These are phyloP conservation scores for Teunomyces atbi DNA, from an alignment of 805 yeast genomes.

Conservation along the genomic window DNA sequence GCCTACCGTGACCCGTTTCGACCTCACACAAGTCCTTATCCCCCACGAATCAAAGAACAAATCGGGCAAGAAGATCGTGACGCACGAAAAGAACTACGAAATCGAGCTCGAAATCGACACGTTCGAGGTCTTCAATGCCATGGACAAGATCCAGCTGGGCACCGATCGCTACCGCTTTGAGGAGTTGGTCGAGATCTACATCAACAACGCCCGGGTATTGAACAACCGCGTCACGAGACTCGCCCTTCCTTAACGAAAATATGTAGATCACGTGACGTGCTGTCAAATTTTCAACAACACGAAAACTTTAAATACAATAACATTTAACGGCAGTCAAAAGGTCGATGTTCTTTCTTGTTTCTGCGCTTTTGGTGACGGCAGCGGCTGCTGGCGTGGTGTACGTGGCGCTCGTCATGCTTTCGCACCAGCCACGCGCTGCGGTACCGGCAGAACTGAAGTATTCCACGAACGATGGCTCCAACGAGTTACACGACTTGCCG, in stretches of 20 bases:
- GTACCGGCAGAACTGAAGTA: slow-evolving; percentile 53
- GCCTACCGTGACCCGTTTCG: slow-evolving; percentile 72
- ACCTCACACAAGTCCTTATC: slow-evolving; percentile 58
- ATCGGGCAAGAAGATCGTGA: slow-evolving; percentile 34
- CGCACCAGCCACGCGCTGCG: slow-evolving; percentile 64
- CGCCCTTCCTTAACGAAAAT: slow-evolving; percentile 17
- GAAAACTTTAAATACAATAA: background rate
- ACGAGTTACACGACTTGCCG: slow-evolving; percentile 32
- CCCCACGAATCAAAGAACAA: slow-evolving; percentile 37
- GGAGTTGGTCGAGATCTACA: slow-evolving; percentile 53
- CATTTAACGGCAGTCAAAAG: background rate
- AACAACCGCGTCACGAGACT: slow-evolving; percentile 43
- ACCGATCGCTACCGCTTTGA: slow-evolving; percentile 56
- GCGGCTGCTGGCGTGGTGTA: slow-evolving; percentile 26
- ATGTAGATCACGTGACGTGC: background rate
- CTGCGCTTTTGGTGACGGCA: slow-evolving; percentile 1
- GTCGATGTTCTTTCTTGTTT: background rate
- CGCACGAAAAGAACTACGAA: slow-evolving; percentile 36
- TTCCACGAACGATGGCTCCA: slow-evolving; percentile 43
- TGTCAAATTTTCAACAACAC: background rate
- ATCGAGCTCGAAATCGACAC: slow-evolving; percentile 43
- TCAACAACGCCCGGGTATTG: slow-evolving; percentile 56
- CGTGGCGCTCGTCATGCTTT: slow-evolving; percentile 42
- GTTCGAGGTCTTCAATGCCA: slow-evolving; percentile 38
- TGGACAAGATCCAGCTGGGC: slow-evolving; percentile 40